Base-by-base conservation (phyloP, 2,329 filamentous ascomycete genomes). In the Colletotrichum shisoi region DNA sequence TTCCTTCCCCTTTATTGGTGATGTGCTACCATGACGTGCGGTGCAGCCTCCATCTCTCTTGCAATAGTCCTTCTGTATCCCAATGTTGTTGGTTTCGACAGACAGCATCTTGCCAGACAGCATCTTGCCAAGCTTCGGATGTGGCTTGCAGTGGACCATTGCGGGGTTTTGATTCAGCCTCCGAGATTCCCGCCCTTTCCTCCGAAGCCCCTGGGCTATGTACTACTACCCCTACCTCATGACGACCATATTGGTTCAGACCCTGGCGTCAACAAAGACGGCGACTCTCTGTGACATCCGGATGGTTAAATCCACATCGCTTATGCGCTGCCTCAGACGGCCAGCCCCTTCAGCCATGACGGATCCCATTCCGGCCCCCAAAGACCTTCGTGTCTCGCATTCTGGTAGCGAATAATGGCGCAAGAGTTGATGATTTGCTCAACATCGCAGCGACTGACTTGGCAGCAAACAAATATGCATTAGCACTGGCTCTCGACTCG, bases 391-490 rank as follows among this genome's bases (percentile, higher is more conserved):
- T 65, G 49, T 57, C 65, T 68, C 42, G 21, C 54, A 19, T 56
- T n/a, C 4, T 34, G 21, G 65, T 68, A 44, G 49, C n/a, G 62
- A 57, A 24, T 19, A 56, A 59, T 65, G 37, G 49, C 56, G 49
- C 49, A 54, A 68, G 54, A 31, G 24, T 5, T n/a, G 19, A 7
- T 8, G 44, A 6, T 11, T 9, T 46, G 57, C 44, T 51, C 54
- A 46, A 54, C 42, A 58, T 21, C 40, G 24, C 1, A 8, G 46
- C 24, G 40, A 24, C 56, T 37, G 27, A 44, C 4, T 37, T 21
- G 21, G 17, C 11, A 21, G 19, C 37, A 46, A 21, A 37, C 44
- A 21, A n/a, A 24, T 19, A 53, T 49, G 62, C 4, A 17, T 46
- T 45, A 17, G 48, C 19, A 15, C 21, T 54, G 53, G 42, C 53